Evolutionary conservation across 768 basidiomycete species (phyloP), one percentile per base, ranked within the genome.

Genomic region (Trametes meyenii): DNA sequence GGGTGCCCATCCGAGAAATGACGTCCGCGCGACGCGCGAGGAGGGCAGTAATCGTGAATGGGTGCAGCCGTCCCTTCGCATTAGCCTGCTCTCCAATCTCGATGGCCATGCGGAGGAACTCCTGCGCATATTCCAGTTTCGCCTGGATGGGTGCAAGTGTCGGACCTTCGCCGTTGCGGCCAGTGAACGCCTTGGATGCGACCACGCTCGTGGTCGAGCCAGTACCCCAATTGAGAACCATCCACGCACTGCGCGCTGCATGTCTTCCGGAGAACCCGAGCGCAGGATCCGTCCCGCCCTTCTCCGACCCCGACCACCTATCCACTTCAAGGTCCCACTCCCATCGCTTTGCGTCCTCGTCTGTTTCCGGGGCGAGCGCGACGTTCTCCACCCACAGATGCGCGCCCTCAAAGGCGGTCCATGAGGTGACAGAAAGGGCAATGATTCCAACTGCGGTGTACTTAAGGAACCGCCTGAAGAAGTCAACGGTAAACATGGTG

Each of bases 211-310:
- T 72, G 42, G 67, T 73, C 19, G 76, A 72, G 7, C 81, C 82
- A 11, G 77, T 75, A 17, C 84, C 85, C 86, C 89, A 89, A 63
- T 88, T 77, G 59, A 83, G 79, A 0, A 84, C 83, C 74, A 87
- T 85, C 89, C 89, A 92, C 13, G 90, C 88, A 33, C 82, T 80
- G 36, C 90, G 85, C 0, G 88, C 73, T 43, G 82, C 79, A 70
- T 88, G 85, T 26, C 87, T 76, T 21, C 80, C 88, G 66, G 75
- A 77, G 69, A 83, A 79, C 2, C 88, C 86, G 10, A 92, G 74
- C n/a, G 75, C 82, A 4, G 86, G 80, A 71, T 92, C 88, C n/a
- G 90, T 92, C 49, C 90, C 90, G 5, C 86, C 87, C 35, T 40
- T 49, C 16, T 61, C 59, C 26, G 76, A 61, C 66, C 75, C 85